Evolutionary conservation across 148 eudicot species (phyloP), one percentile per base, ranked within the genome.

Genomic region (Persicaria maculosa): DNA sequence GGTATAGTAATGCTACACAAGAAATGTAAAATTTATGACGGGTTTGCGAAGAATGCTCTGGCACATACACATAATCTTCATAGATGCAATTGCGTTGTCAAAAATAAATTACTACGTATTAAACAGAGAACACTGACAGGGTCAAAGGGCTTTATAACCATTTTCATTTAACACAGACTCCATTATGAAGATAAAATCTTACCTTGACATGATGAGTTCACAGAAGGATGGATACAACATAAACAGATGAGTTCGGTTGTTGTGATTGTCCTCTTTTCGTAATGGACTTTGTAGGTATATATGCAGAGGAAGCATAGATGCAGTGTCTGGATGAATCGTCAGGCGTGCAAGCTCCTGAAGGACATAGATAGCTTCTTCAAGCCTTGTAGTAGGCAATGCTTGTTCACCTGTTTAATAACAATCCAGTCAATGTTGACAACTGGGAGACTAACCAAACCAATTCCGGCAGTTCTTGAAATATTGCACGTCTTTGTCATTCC

Each of bases 201-300:
- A 96, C 99, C 99, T 96, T 79, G 99, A 96, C 79, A 81, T 75
- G 75, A 96, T 89, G 72, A 96, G 97, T 85, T 92, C 97, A 79
- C 94, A 90, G 44, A 96, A 81, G 61, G 99, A 84, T 16, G 91
- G 94, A 79, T 92, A 90, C 22, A 96, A 85, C 77, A 92, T 85
- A 72, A 90, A 79, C 67, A 96, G 88, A 86, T 96, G 97, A 52
- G 89, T 81, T 44, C 81, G 94, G 77, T 59, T 78, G 17, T 68
- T 79, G 22, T 64, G 77, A 77, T 79, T 84, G 47, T 77, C 87
- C 71, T 85, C 82, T 48, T 77, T 75, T 20, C 75, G 47, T 44
- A 79, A 64, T 68, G 79, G 84, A 73, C 72, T 75, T 77, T 83
- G 88, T 74, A 90, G 80, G 77, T 76, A 74, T 44, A 83, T 84